Base-by-base conservation (phyloP, 164 flowering plant species). In the Taxillus chinensis region DNA sequence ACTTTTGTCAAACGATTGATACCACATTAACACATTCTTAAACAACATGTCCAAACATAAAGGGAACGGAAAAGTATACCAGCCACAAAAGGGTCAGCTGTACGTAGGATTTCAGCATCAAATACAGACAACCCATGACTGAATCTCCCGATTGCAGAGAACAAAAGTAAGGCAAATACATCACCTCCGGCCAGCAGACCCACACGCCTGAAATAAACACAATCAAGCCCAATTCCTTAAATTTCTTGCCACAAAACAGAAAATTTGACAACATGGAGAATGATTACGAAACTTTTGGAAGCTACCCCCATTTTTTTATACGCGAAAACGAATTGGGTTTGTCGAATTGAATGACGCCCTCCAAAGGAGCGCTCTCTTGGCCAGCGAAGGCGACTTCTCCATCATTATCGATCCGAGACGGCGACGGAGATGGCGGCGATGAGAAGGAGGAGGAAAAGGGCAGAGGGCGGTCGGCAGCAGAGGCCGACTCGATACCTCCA, bases 291-390 rank as follows among this genome's bases (percentile, higher is more conserved):
- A 43, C 8, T 43, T 43, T 43, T 54, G 5, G 3, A 1, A 51
- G 54, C 62, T 71, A 90, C 98, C 93, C 96, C 96, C 98, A 85
- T 74, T 82, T 82, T 9, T 73, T 62, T 1, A 86, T 11, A 43
- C 73, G 67, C 8, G 83, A 64, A 61, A 80, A 61, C 1, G 77
- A 73, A 57, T 53, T 52, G 61, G 96, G 89, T 68, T 86, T 90
- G 12, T 88, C 96, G 66, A 85, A 83, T 73, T 85, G 97, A 75
- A 92, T 92, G 9, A 88, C 98, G 16, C 98, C 96, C 71, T 92
- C 98, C 49, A 90, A 71, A 51, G 96, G 92, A 57, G 90, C 84
- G 48, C 65, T 66, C 6, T 83, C 88, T 55, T 75, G 73, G 15
- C 80, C 85, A 4, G 83, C 82, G 13, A 79, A 65, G 43, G 74